Evolutionary conservation across 2,329 filamentous ascomycete genomes (phyloP), one percentile per base, ranked within the genome.

Genomic region (Calonectria montana): DNA sequence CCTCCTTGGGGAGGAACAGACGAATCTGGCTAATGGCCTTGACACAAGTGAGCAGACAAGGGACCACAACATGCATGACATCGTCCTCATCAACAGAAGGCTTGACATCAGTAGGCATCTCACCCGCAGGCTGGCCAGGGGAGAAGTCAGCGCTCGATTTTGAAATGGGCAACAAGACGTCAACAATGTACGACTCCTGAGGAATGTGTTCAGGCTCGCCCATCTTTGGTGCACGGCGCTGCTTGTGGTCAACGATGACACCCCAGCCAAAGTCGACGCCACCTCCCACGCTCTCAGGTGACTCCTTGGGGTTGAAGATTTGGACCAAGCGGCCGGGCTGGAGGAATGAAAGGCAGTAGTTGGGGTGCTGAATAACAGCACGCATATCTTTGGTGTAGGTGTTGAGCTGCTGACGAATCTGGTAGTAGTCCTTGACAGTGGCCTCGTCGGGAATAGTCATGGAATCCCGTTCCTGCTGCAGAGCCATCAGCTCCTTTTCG

Each of bases 371-470:
- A 75, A 98, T 97, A 47, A 98, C 95, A 61, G 92, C 88, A 21
- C 94, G 91, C 92, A 98, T 97, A 74, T 99, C 96, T 77, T 94
- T 94, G 18, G 93, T 94, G 81, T 97, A 97, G 4, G 88, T 89
- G 72, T 94, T 92, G 37, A 99, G 88, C 77, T 97, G 94, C 80
- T 97, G 92, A 70, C 96, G 91, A 53, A 98, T 87, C 63, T 95
- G 94, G 83, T 97, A 98, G 84, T 99, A 99, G 74, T 98, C 96
- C 81, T 96, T 95, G 82, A 99, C 94, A 0, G 92, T 95, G 5
- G 90, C 88, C 84, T 99, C 97, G 79, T 98, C 95, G 0, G 94
- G 88, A 74, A 99, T 98, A 61, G 90, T 86, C 84, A 96, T 91
- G 55, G 88, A 88, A 64, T 93, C 90, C 73, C 91, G 91, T 82